phyloP scores from a whole-genome alignment of 2,329 filamentous ascomycete genomes.

The Cladobotryum protrusum region DNA sequence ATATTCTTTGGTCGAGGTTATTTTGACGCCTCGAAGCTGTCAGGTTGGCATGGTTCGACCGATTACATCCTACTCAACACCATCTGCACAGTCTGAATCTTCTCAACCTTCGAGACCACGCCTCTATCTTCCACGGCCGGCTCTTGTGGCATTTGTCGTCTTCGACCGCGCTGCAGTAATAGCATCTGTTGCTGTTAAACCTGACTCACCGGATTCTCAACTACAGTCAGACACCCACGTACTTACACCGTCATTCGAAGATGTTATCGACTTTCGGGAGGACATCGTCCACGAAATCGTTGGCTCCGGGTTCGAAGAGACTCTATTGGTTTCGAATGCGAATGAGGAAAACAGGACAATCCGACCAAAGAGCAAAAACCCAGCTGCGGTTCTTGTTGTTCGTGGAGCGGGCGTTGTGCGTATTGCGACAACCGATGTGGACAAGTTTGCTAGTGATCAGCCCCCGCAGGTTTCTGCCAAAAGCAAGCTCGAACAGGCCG shows the following conservation, averaged over 20 bases:
- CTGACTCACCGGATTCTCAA: slow-evolving; percentile 70
- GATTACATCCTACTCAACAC: slow-evolving; percentile 57
- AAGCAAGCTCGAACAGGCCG: slow-evolving; percentile 86
- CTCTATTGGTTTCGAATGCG: slow-evolving; percentile 24
- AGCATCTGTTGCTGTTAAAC: slow-evolving; percentile 61
- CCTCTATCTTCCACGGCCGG: slow-evolving; percentile 71
- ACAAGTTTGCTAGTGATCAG: slow-evolving; percentile 52
- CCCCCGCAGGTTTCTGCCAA: slow-evolving; percentile 68
- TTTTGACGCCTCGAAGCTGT: slow-evolving; percentile 47
- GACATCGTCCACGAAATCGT: slow-evolving; percentile 58
- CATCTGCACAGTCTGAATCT: slow-evolving; percentile 34
- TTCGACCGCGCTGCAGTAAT: slow-evolving; percentile 75
- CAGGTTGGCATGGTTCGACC: slow-evolving; percentile 62
- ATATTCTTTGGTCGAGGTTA: slow-evolving; percentile 71
- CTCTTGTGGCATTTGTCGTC: slow-evolving; percentile 73
- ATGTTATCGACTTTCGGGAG: slow-evolving; percentile 72
- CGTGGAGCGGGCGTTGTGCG: slow-evolving; percentile 57
- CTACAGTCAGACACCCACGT: slow-evolving; percentile 61
- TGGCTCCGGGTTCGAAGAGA: slow-evolving; percentile 58
- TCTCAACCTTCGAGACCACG: slow-evolving; percentile 46
- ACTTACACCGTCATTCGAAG: slow-evolving; percentile 67
- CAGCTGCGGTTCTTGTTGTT: slow-evolving; percentile 55
- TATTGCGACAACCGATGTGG: slow-evolving; percentile 51
- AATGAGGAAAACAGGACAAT: slow-evolving; percentile 44
- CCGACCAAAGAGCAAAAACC: slow-evolving; percentile 54